These are phyloP conservation scores for Artemisia argyi DNA, from an alignment of 129 eudicot species.

Conservation along the genomic window DNA sequence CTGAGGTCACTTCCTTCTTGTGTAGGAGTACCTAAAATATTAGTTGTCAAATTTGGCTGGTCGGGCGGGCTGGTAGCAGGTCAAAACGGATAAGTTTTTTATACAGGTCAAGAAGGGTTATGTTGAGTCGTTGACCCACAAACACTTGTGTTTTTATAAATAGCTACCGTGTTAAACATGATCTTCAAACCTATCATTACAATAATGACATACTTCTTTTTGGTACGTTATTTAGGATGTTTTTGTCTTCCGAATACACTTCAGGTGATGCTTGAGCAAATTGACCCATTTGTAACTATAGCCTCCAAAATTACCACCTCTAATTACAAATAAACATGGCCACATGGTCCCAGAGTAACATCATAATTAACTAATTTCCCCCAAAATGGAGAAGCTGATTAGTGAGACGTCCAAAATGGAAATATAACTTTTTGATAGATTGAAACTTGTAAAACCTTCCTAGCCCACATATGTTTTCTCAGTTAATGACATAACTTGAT, in stretches of 20 bases:
- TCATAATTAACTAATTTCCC: background rate
- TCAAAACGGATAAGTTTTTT: background rate
- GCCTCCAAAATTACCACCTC: background rate
- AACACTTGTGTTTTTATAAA: background rate
- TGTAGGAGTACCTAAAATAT: background rate
- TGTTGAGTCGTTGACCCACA: background rate
- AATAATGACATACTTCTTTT: background rate
- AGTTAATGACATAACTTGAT: constrained; percentile 7
- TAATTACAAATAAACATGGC: background rate
- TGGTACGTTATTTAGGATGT: background rate
- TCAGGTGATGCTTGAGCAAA: background rate
- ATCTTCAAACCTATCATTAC: background rate
- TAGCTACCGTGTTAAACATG: background rate
- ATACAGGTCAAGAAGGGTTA: background rate
- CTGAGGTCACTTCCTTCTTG: background rate
- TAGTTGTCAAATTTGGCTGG: background rate
- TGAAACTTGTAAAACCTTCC: background rate
- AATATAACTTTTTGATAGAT: background rate
- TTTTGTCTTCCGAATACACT: background rate
- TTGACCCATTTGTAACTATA: background rate
- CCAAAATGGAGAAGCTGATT: background rate
- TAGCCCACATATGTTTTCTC: background rate
- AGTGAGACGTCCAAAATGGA: background rate
- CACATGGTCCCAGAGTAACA: background rate
- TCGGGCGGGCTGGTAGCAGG: background rate